A percentile compares a stretch with the other conserved stretches of the same genome.
Evolutionary conservation across 2,329 filamentous ascomycete genomes (phyloP).

Genomic region (Zalaria obscura): DNA sequence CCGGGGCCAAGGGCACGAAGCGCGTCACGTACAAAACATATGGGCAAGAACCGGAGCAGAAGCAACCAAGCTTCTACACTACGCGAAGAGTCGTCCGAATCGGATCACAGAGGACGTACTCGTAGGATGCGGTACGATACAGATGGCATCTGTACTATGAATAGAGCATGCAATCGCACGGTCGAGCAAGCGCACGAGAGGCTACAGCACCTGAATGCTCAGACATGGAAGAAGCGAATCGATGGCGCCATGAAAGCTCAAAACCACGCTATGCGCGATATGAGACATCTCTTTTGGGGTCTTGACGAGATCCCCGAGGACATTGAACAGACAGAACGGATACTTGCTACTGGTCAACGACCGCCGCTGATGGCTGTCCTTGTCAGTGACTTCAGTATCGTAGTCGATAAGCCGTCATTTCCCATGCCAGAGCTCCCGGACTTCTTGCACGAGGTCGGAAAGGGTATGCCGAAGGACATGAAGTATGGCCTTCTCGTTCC

Average conservation of each 20-base stretch:
- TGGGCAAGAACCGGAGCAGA: conserved; percentile 20
- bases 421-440: conserved; percentile 65
- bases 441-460: conserved; percentile 82
- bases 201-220: conserved; percentile 67
- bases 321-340: conserved; percentile 66
- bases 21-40: conserved; percentile 13
- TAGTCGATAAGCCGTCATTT: conserved; percentile 87
- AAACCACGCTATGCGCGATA: conserved; percentile 60
- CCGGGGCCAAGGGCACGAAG: conserved; percentile 24
- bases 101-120: conserved; percentile 15
- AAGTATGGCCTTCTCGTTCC: conserved; percentile 80
- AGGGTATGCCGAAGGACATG: conserved; percentile 88
- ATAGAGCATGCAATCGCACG: conserved; percentile 55
- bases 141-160: conserved; percentile 59
- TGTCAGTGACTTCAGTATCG: conserved; percentile 72
- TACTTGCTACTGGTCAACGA: conserved; percentile 72
- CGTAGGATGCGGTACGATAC: conserved; percentile 60
- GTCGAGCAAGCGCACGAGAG: conserved; percentile 62
- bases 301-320: conserved; percentile 69
- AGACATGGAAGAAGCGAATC: conserved; percentile 86
- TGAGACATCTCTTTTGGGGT: conserved; percentile 70
- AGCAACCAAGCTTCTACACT: conserved; percentile 12
- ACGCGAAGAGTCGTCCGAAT: conserved; percentile 1
- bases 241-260: conserved; percentile 59
- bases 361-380: conserved; percentile 70